Base-by-base conservation (phyloP, 371 early-diverging fungal genomes). In the Mortierella sp. region DNA sequence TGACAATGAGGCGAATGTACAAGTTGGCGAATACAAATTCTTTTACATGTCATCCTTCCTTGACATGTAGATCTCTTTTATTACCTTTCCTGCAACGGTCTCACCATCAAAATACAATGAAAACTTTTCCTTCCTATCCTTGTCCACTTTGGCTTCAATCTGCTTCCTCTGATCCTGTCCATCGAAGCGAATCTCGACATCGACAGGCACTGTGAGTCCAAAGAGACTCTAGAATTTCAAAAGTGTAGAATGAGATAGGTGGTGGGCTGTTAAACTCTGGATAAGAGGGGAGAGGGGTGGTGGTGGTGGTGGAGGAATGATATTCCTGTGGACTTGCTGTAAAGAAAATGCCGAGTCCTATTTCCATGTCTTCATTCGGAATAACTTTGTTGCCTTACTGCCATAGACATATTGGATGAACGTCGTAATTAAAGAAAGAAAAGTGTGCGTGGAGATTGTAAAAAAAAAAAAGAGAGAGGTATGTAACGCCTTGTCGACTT, bases 91-190 rank as follows among this genome's bases (percentile, higher is more conserved):
- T 22, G 88, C 72, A 28, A 99, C 96, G 6, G 94, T 87, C 80
- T 99, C 99, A 11, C 97, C 98, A 84, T 99, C 99, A 84, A 97
- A 95, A 83, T 96, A 99, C 10, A 99, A 88, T n/a, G 99, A 98
- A 67, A 92, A 93, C 66, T 88, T 92, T 69, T 94, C 94, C 61
- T 92, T 89, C 64, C 88, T 90, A 78, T 97, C 96, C 85, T 96
- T 97, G 69, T 96, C 94, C 22, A 94, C 93, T 70, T 96, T 94
- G 72, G 93, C 94, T 58, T 97, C 97, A n/a, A 97, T 91, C 73
- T 90, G 86, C 78, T 96, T 95, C 58, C 97, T 89, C 15, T 85
- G 38, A 11, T 84, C 86, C 83, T 97, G 96, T 67, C 91, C 94
- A 55, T 90, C 77, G 71, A 97, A 92, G 11, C 84, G 85, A 58